phyloP scores from a whole-genome alignment of 331 rosid genomes.

The Ulmus americana region DNA sequence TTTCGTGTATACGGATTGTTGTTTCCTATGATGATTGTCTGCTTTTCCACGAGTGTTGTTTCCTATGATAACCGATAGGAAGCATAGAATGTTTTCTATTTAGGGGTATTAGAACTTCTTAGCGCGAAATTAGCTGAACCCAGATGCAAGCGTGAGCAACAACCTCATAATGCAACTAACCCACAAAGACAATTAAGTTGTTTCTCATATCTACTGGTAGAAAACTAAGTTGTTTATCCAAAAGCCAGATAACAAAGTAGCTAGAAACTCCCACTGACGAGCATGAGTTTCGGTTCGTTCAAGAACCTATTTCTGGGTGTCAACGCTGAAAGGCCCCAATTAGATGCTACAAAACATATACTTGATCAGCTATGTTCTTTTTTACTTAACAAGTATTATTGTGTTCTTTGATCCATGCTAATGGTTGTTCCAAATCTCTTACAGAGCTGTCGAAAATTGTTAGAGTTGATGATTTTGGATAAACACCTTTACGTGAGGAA shows the following conservation, averaged over 20 bases:
- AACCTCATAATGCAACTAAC: too few species aligned
- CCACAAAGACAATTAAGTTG: too few species aligned
- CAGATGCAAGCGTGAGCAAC: too few species aligned
- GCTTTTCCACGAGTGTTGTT: background rate
- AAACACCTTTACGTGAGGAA: slow-evolving; percentile 62
- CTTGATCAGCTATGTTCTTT: background rate
- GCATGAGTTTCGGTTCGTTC: too few species aligned
- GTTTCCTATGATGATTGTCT: background rate
- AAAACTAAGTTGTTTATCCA: too few species aligned
- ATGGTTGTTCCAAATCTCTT: slow-evolving; percentile 19
- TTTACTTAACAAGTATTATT: background rate
- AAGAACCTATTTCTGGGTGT: too few species aligned
- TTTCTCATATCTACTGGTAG: too few species aligned
- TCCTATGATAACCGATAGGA: background rate
- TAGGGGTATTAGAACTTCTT: background rate
- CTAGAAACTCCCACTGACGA: too few species aligned
- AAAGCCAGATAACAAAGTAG: too few species aligned
- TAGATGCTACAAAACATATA: background rate
- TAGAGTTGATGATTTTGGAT: slow-evolving; percentile 80
- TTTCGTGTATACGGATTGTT: slow-evolving; percentile 8
- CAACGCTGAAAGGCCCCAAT: too few species aligned
- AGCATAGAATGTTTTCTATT: background rate
- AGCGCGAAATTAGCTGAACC: background rate
- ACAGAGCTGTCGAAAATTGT: slow-evolving; percentile 73
- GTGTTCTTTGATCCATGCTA: slow-evolving; percentile 17